Conservation (phyloP, 202 grass and related monocot species). For the Cymbopogon flexuosus region DNA sequence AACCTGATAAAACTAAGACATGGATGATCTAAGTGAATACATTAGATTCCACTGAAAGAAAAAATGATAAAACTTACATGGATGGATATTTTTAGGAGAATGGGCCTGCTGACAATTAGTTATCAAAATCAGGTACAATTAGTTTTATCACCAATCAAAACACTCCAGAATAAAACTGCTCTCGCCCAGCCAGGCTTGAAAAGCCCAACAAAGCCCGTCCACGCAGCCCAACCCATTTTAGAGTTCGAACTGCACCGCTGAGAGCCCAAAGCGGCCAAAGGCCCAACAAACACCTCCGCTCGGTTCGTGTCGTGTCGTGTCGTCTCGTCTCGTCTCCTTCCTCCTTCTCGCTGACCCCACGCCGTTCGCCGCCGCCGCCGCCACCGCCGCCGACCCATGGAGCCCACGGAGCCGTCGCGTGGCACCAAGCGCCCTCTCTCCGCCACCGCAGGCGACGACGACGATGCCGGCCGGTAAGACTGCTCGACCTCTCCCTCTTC, state of each 20-base stretch:
- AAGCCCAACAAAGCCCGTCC: background rate
- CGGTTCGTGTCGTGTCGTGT: background rate
- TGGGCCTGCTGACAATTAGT: too few relatives aligned
- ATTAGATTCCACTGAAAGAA: too few relatives aligned
- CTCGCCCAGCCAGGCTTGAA: background rate
- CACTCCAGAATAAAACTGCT: background rate
- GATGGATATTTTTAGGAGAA: too few relatives aligned
- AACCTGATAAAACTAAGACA: too few relatives aligned
- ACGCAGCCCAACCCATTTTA: background rate
- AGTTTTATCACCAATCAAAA: too few relatives aligned
- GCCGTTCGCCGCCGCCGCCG: conserved; percentile 6
- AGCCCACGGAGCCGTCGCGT: conserved; percentile 30
- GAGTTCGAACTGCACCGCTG: background rate
- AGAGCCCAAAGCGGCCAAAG: background rate
- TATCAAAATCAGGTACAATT: too few relatives aligned
- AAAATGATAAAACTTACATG: too few relatives aligned
- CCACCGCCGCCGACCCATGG: conserved; percentile 1
- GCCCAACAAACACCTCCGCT: background rate
- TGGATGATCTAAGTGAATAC: too few relatives aligned
- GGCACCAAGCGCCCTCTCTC: conserved; percentile 48
- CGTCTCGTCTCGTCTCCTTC: background rate
- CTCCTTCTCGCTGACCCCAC: background rate
- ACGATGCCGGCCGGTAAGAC: conserved; percentile 33
- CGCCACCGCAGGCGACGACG: conserved; percentile 11
- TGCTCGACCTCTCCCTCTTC: background rate